Conservation (phyloP, 164 flowering plant species). For the Echeveria elegans region DNA sequence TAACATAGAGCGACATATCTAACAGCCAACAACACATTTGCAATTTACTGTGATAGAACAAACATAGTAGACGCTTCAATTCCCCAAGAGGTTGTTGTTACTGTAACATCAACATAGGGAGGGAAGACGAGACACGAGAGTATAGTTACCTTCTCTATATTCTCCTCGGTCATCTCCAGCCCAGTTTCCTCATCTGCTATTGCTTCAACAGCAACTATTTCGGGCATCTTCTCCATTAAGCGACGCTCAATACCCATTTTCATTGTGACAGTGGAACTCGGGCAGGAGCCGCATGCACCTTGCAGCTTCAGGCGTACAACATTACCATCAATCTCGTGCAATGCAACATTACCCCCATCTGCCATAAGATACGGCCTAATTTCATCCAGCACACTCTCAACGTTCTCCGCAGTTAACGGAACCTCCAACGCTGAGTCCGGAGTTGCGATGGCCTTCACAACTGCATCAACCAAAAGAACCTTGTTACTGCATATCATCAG, state of each 20-base stretch:
- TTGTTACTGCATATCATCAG: too few relatives aligned
- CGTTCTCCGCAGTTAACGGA: constrained; percentile 88
- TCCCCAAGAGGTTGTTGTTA: neutral
- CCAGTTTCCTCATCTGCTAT: constrained; percentile 87
- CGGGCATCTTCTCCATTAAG: constrained; percentile 94
- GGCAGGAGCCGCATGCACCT: constrained; percentile 98
- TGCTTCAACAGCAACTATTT: constrained; percentile 85
- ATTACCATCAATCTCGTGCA: constrained; percentile 40
- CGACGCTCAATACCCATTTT: constrained; percentile 95
- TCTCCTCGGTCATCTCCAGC: constrained; percentile 84
- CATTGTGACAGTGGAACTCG: constrained; percentile 88
- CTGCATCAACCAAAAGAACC: constrained; percentile 23
- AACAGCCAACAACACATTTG: neutral
- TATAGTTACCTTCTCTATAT: constrained; percentile 70
- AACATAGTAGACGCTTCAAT: neutral
- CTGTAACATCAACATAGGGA: neutral
- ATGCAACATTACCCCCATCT: too few relatives aligned
- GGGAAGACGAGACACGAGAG: neutral
- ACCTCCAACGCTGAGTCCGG: constrained; percentile 70
- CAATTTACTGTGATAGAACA: neutral
- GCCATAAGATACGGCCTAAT: constrained; percentile 87
- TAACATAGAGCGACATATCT: too few relatives aligned
- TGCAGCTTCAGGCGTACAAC: constrained; percentile 85
- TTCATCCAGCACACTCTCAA: constrained; percentile 86
- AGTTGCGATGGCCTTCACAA: constrained; percentile 73